Conservation (phyloP, 1,284 basidiomycete genomes). For the Naganishia albida region DNA sequence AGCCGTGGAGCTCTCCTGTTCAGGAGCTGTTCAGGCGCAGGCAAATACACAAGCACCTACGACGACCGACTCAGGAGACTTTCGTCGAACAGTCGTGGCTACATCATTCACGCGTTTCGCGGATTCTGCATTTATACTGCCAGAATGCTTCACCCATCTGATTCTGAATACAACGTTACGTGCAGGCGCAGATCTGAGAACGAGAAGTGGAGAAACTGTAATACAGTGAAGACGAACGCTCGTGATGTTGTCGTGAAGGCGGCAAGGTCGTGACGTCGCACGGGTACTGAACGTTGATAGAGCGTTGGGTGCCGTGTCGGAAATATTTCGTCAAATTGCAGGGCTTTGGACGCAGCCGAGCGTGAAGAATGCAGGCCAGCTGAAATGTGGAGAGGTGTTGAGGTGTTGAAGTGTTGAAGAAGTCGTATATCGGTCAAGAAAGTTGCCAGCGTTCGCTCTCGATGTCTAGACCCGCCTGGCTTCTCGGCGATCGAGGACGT, state of each 20-base stretch:
- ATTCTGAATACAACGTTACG: too few relatives aligned
- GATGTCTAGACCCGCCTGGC: not conserved
- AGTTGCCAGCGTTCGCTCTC: not conserved
- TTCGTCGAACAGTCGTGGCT: too few relatives aligned
- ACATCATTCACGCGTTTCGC: too few relatives aligned
- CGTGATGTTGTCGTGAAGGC: not conserved
- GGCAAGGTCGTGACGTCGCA: not conserved
- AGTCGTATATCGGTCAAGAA: not conserved
- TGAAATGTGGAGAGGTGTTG: not conserved
- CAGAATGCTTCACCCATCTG: too few relatives aligned
- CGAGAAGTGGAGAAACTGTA: not conserved
- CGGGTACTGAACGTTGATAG: too few relatives aligned
- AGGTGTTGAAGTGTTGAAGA: not conserved
- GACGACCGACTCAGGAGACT: too few relatives aligned
- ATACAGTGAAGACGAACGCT: slow-evolving; percentile 14
- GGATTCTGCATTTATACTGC: too few relatives aligned
- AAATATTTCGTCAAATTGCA: too few relatives aligned
- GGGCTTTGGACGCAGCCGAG: too few relatives aligned
- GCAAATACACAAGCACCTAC: too few relatives aligned
- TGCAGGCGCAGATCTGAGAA: not conserved
- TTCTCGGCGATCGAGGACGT: slow-evolving; percentile 13
- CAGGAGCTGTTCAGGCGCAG: too few relatives aligned
- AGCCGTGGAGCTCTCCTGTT: too few relatives aligned
- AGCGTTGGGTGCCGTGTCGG: not conserved
- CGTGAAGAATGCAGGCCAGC: slow-evolving; percentile 11